Evolutionary conservation across 2,329 filamentous ascomycete species (phyloP).

Genomic region (Hypoxylon sp.): DNA sequence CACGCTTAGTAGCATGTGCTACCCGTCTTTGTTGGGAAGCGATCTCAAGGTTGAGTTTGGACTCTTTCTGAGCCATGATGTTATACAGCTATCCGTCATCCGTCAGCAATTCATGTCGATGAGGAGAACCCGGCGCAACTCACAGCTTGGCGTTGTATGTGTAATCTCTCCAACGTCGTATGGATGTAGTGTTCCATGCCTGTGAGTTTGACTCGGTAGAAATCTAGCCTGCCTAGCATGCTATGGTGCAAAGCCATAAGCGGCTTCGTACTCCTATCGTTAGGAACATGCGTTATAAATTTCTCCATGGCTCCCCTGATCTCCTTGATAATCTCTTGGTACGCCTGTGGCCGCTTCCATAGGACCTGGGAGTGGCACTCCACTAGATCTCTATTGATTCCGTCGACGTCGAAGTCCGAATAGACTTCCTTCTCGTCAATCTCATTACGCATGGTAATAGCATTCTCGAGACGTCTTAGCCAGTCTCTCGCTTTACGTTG

Average conservation of each 20-base stretch:
- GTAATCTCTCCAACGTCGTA: conserved; percentile 70
- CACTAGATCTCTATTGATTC: conserved; percentile 71
- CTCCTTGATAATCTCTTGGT: conserved; percentile 65
- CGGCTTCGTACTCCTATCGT: conserved; percentile 37
- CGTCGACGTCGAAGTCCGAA: conserved; percentile 68
- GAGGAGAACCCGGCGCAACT: conserved; percentile 44
- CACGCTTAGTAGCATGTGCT: conserved; percentile 70
- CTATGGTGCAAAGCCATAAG: conserved; percentile 60
- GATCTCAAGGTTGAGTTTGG: conserved; percentile 73
- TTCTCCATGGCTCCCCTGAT: conserved; percentile 62
- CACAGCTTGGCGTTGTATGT: conserved; percentile 72
- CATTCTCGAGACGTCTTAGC: conserved; percentile 71
- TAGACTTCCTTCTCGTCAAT: conserved; percentile 68
- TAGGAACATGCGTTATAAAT: conserved; percentile 54
- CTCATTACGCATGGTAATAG: conserved; percentile 71
- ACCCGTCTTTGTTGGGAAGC: conserved; percentile 70
- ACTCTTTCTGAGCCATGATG: conserved; percentile 74
- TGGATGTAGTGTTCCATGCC: conserved; percentile 73
- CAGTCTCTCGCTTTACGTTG: conserved; percentile 73
- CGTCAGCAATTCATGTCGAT: conserved; percentile 22
- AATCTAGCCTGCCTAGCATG: conserved; percentile 67
- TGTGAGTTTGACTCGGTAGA: conserved; percentile 71
- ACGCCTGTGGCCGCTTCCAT: conserved; percentile 73
- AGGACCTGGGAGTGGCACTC: conserved; percentile 73
- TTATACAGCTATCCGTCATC: conserved; percentile 67